These are phyloP conservation scores for Wickerhamomyces alni DNA, from an alignment of 805 yeast genomes.

Conservation along the genomic window DNA sequence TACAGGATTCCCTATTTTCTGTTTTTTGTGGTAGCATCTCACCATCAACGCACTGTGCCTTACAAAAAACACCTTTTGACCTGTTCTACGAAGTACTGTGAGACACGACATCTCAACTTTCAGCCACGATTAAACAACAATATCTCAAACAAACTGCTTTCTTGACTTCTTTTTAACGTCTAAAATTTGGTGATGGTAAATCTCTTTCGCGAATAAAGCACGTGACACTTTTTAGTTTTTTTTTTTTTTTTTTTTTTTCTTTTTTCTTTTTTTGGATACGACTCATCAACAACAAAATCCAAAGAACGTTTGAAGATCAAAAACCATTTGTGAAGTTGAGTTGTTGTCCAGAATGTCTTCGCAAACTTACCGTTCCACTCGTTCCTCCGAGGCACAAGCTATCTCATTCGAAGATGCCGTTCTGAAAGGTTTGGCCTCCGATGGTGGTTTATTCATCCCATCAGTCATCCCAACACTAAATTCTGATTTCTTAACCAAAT, in stretches of 20 bases:
- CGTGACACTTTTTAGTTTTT: constrained; percentile 1
- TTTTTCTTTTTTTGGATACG: not conserved
- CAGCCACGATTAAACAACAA: too few species aligned
- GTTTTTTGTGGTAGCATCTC: constrained; percentile 1
- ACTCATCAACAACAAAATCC: not conserved
- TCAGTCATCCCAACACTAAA: constrained; percentile 64
- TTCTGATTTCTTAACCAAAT: constrained; percentile 47
- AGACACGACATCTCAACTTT: too few species aligned
- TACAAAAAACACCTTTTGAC: too few species aligned
- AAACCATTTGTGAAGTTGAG: not conserved
- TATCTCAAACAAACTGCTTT: not conserved
- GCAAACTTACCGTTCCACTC: constrained; percentile 74
- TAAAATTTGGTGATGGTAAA: too few species aligned
- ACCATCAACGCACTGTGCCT: too few species aligned
- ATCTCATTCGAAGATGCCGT: constrained; percentile 76
- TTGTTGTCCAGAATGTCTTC: constrained; percentile 27
- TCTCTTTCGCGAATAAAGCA: not conserved
- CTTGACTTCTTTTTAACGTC: not conserved
- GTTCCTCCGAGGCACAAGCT: constrained; percentile 45
- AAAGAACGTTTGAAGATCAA: not conserved
- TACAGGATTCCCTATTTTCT: constrained; percentile 7
- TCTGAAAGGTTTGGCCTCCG: constrained; percentile 88
- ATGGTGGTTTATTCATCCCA: constrained; percentile 95
- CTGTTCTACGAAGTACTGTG: too few species aligned
- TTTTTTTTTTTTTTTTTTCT: constrained; percentile 2